A percentile compares a stretch with the other conserved stretches of the same genome.
These are phyloP conservation scores for Pythium graminicola DNA, from an alignment of 352 stramenopile species.

Conservation along the genomic window DNA sequence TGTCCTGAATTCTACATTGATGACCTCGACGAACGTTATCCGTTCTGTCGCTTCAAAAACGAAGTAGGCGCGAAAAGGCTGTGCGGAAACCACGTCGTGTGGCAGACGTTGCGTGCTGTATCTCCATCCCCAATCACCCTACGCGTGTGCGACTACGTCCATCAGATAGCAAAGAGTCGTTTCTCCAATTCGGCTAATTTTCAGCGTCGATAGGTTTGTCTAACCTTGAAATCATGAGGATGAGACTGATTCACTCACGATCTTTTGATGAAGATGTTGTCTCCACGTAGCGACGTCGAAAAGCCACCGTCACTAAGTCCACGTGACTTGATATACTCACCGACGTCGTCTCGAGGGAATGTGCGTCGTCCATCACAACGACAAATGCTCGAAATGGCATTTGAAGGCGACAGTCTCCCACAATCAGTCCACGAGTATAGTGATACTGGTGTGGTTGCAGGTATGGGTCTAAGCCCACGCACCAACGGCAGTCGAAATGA, in stretches of 20 bases:
- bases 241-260: neutral
- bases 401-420: slow-evolving; percentile 21
- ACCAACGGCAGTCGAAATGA: neutral
- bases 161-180: neutral
- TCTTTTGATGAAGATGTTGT: neutral
- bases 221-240: neutral
- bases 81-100: neutral
- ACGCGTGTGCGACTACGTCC: neutral
- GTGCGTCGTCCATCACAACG: slow-evolving; percentile 15
- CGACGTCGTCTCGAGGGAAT: neutral
- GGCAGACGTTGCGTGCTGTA: neutral
- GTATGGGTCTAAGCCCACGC: neutral
- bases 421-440: neutral
- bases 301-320: slow-evolving; percentile 14
- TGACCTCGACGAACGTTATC: slow-evolving; percentile 7
- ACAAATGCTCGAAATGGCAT: slow-evolving; percentile 38
- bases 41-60: slow-evolving; percentile 15
- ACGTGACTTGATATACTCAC: slow-evolving; percentile 4
- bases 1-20: slow-evolving; percentile 1
- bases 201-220: neutral
- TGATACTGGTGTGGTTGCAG: neutral
- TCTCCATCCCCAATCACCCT: neutral
- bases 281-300: neutral
- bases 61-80: slow-evolving; percentile 11
- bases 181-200: neutral